Base-by-base conservation (phyloP, 495 filamentous ascomycete species). In the Bacidia gigantensis region DNA sequence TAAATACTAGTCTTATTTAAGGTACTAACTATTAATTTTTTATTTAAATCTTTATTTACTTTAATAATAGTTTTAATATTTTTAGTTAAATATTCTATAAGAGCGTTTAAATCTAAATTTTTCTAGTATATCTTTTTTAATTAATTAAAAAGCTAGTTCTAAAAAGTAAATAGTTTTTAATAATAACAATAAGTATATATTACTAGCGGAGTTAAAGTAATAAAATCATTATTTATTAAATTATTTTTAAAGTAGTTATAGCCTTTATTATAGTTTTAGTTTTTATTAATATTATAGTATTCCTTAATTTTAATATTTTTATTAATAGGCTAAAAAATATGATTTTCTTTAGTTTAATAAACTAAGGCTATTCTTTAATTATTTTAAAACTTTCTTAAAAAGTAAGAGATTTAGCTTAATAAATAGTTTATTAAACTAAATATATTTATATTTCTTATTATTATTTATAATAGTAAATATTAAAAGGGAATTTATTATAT, bases 91-190 rank as follows among this genome's bases (percentile, higher is more conserved):
- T n/a, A 48, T 24, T 5, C 24, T 48, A 25, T 48, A 48, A 23
- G 10, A 48, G 12, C 9, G 22, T 22, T 22, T 55, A 41, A 39
- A 23, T 41, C 26, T 35, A 35, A 7, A 35, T 5, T 35, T 35
- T 7, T 35, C 14, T 35, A 7, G 14, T 35, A 7, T 35, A 35
- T 7, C 14, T 35, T 35, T 35, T 7, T 35, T 35, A 35, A 35
- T 7, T 35, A 35, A 14, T 14, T 7, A 35, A 7, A 35, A 7
- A 7, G 14, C 14, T 35, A 35, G 5, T 35, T 7, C 14, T 35
- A 35, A 35, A 7, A 7, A 35, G 14, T 35, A 45, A 35, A 14
- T 32, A 47, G 25, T 45, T 52, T 49, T 24, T 57, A 49, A 50
- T 24, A 55, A n/a, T n/a, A n/a, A 2, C 14, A n/a, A n/a, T n/a